phyloP scores from a whole-genome alignment of 2,329 filamentous ascomycete genomes.

The Daldinia sp. region DNA sequence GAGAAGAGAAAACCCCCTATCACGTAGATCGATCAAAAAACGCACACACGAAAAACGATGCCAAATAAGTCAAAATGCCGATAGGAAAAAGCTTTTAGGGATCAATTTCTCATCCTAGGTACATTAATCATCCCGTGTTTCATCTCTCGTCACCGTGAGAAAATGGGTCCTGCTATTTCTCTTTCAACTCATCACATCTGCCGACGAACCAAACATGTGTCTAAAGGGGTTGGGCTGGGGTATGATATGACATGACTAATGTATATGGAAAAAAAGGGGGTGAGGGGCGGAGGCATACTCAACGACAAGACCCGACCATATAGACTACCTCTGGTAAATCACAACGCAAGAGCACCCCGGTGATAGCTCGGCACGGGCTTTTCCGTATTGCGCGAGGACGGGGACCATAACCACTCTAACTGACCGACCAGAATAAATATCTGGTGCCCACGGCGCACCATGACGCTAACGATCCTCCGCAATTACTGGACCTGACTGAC shows the following conservation, averaged over 20 bases:
- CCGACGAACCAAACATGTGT: constrained; percentile 10
- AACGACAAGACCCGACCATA: constrained; percentile 22
- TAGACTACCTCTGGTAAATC: constrained; percentile 15
- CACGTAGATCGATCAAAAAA: neutral
- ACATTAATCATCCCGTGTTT: constrained; percentile 31
- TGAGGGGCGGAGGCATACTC: constrained; percentile 17
- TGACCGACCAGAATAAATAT: constrained; percentile 1
- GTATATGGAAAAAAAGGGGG: constrained; percentile 4
- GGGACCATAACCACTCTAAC: constrained; percentile 9
- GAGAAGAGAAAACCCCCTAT: neutral
- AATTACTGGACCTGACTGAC: constrained; percentile 79
- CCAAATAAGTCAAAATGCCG: neutral
- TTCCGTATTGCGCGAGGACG: neutral
- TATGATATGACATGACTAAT: constrained; percentile 19
- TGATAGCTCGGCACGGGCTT: neutral
- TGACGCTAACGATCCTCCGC: neutral
- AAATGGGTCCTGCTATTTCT: neutral
- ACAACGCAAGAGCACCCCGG: constrained; percentile 7
- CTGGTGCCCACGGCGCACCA: neutral
- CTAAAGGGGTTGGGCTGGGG: constrained; percentile 26
- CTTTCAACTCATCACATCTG: constrained; percentile 23
- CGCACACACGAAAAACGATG: neutral
- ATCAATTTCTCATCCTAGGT: constrained; percentile 25
- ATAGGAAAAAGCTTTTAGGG: neutral
- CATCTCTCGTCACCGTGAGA: constrained; percentile 5